Conservation (phyloP, 164 flowering plant genomes). For the Warburgia ugandensis region DNA sequence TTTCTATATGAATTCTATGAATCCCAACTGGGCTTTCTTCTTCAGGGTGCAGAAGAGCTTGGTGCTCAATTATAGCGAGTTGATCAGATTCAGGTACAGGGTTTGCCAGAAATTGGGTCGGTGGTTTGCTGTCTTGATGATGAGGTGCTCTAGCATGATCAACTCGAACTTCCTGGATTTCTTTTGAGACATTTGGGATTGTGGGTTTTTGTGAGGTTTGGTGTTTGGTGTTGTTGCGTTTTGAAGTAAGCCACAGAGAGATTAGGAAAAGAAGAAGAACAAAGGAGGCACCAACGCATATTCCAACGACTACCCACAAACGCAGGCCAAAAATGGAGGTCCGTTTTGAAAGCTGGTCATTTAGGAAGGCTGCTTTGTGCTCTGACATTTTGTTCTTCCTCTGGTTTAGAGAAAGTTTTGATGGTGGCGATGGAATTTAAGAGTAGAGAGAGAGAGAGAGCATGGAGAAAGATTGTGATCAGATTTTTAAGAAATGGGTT, state of each 20-base stretch:
- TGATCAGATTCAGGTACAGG: slow-evolving; percentile 29
- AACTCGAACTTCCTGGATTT: slow-evolving; percentile 45
- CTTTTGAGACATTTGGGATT: slow-evolving; percentile 50
- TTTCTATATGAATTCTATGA: slow-evolving; percentile 40
- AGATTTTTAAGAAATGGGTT: too few relatives aligned
- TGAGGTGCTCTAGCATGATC: slow-evolving; percentile 25
- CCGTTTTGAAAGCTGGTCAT: slow-evolving; percentile 51
- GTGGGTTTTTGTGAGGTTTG: slow-evolving; percentile 19
- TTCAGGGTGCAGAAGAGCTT: slow-evolving; percentile 15
- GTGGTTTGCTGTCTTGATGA: too few relatives aligned
- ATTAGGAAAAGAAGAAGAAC: slow-evolving; percentile 65
- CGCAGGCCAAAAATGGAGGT: slow-evolving; percentile 69
- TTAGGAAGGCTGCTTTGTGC: slow-evolving; percentile 34
- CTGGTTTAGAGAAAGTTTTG: too few relatives aligned
- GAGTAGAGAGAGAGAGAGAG: too few relatives aligned
- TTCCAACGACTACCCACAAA: slow-evolving; percentile 68
- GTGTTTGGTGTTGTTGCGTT: slow-evolving; percentile 15
- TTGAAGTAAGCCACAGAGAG: slow-evolving; percentile 50
- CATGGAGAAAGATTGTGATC: too few relatives aligned
- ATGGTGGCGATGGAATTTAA: too few relatives aligned
- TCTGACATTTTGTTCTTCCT: slow-evolving; percentile 44
- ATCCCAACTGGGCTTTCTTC: slow-evolving; percentile 28
- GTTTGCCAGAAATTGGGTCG: too few relatives aligned
- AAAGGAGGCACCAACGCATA: slow-evolving; percentile 61
- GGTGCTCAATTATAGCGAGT: slow-evolving; percentile 4